These are phyloP conservation scores for Lyophyllum atratum DNA, from an alignment of 768 basidiomycete genomes.

Conservation along the genomic window DNA sequence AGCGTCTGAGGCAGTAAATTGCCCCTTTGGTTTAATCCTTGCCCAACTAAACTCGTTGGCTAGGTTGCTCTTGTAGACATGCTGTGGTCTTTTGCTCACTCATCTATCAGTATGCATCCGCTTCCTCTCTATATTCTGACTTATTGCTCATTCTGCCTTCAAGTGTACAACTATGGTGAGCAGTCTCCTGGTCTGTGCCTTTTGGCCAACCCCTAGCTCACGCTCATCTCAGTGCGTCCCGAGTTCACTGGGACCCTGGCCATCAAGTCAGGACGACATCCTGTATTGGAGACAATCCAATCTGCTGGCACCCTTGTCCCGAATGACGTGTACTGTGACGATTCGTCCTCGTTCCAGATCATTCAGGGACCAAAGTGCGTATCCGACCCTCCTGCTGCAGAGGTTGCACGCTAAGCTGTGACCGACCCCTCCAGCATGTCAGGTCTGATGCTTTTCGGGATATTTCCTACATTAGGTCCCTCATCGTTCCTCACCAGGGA, in stretches of 20 bases:
- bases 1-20: constrained; percentile 83
- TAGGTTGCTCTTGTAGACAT: constrained; percentile 90
- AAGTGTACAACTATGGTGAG: constrained; percentile 52
- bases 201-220: background rate
- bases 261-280: constrained; percentile 87
- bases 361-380: constrained; percentile 89
- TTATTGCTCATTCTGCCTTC: background rate
- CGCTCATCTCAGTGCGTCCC: constrained; percentile 64
- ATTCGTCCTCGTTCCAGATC: constrained; percentile 85
- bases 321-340: constrained; percentile 90
- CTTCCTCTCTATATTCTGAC: background rate
- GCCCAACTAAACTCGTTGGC: background rate
- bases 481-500: constrained; percentile 48
- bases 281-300: constrained; percentile 77
- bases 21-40: background rate
- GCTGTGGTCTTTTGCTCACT: constrained; percentile 85
- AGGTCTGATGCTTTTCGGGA: constrained; percentile 23
- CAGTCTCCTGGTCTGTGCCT: background rate
- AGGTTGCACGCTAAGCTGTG: background rate
- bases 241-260: constrained; percentile 90
- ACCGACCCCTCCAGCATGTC: constrained; percentile 41
- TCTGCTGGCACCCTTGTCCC: constrained; percentile 71
- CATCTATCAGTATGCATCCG: constrained; percentile 66
- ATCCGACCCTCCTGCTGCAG: background rate
- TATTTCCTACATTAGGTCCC: background rate